These are phyloP conservation scores for Colletotrichum sp. DNA, from an alignment of 2,329 filamentous ascomycete genomes.

Conservation along the genomic window DNA sequence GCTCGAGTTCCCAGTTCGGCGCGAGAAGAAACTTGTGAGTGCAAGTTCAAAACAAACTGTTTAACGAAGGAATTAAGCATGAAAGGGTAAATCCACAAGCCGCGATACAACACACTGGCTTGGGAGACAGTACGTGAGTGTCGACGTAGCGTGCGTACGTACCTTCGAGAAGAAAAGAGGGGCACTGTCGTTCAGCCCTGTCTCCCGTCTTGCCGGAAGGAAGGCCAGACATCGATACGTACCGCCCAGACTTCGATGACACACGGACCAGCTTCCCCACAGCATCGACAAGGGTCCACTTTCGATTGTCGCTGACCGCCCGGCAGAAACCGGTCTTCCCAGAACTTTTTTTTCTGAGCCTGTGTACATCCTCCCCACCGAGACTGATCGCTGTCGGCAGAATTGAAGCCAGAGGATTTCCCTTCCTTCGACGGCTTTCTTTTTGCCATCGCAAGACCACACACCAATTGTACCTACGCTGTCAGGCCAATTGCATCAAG, in stretches of 20 bases:
- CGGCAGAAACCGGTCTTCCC: constrained; percentile 30
- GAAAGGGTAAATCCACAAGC: neutral
- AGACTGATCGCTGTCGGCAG: neutral
- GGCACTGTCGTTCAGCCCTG: neutral
- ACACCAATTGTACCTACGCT: neutral
- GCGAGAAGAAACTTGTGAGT: neutral
- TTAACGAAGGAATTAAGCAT: neutral
- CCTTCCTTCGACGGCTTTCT: neutral
- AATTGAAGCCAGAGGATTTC: neutral
- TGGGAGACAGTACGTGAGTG: neutral
- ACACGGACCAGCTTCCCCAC: neutral
- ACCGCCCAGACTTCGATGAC: neutral
- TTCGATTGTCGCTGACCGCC: constrained; percentile 26
- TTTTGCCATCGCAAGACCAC: neutral
- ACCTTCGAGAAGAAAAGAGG: neutral
- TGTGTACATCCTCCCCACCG: constrained; percentile 4
- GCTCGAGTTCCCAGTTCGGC: neutral
- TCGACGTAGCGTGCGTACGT: no score
- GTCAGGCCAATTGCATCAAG: neutral
- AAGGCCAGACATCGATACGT: constrained; percentile 7
- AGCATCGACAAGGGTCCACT: neutral
- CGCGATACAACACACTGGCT: neutral
- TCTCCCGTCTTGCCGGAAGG: neutral
- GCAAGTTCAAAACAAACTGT: neutral
- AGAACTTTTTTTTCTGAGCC: constrained; percentile 11